Percentiles rank a stretch among this genome's conserved stretches.
These are phyloP conservation scores for Bimuria novae-zelandiae DNA, from an alignment of 2,329 filamentous ascomycete genomes.

Conservation along the genomic window DNA sequence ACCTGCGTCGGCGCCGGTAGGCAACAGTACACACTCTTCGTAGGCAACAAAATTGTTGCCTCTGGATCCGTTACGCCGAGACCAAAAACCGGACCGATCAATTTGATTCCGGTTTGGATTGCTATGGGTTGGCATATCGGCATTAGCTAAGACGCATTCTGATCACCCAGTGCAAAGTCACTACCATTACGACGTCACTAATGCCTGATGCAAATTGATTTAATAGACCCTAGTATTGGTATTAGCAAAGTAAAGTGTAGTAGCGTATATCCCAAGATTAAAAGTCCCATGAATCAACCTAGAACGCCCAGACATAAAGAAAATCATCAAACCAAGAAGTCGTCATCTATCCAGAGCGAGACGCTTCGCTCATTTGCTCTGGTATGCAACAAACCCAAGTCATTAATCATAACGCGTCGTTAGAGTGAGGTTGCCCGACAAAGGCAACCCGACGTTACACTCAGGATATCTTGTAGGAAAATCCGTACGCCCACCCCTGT, in stretches of 20 bases:
- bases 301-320: conserved; percentile 11
- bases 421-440: conserved; percentile 41
- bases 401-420: conserved; percentile 43
- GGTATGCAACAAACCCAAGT: conserved; percentile 15
- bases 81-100: too few species aligned
- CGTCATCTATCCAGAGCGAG: conserved; percentile 21
- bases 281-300: conserved; percentile 5
- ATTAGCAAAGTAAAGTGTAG: not conserved
- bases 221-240: not conserved
- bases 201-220: not conserved
- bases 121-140: too few species aligned
- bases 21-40: too few species aligned
- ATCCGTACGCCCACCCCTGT: conserved; percentile 27
- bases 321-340: conserved; percentile 18
- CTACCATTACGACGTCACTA: not conserved
- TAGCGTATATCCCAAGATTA: too few species aligned
- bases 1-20: too few species aligned
- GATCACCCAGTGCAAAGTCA: not conserved
- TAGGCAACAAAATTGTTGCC: too few species aligned
- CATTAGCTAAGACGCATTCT: too few species aligned
- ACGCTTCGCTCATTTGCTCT: conserved; percentile 11
- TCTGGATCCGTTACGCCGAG: too few species aligned
- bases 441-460: conserved; percentile 41
- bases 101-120: too few species aligned
- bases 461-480: conserved; percentile 39